These are phyloP conservation scores for Hypsizygus marmoreus DNA, from an alignment of 768 basidiomycete species.

Conservation along the genomic window DNA sequence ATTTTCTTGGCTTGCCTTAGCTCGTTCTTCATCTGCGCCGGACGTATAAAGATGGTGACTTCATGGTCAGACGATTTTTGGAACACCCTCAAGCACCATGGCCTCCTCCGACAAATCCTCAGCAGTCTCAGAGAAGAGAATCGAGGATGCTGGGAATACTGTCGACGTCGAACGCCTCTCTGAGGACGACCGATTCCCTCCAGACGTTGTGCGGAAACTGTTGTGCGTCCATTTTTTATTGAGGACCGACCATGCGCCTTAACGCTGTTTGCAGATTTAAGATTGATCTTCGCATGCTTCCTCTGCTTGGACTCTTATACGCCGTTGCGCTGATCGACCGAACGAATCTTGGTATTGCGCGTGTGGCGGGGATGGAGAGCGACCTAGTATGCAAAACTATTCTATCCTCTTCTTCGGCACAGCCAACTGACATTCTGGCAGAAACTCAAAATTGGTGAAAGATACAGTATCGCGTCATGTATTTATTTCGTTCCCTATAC, in stretches of 20 bases:
- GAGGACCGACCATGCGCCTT: slow-evolving; percentile 17
- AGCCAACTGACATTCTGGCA: slow-evolving; percentile 4
- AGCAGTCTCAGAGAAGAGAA: slow-evolving; percentile 20
- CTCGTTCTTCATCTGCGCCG: not conserved
- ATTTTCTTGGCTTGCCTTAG: slow-evolving; percentile 10
- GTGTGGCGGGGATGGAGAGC: slow-evolving; percentile 36
- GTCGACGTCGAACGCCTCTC: slow-evolving; percentile 3
- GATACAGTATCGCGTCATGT: slow-evolving; percentile 42
- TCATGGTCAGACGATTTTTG: not conserved
- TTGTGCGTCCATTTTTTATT: slow-evolving; percentile 3
- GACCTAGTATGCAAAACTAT: slow-evolving; percentile 28
- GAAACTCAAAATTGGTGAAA: slow-evolving; percentile 30
- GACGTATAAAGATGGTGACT: slow-evolving; percentile 9
- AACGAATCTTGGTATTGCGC: slow-evolving; percentile 34
- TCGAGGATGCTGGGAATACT: slow-evolving; percentile 21
- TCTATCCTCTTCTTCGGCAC: not conserved
- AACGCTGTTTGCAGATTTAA: no score
- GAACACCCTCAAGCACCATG: slow-evolving; percentile 9
- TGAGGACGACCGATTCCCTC: slow-evolving; percentile 18
- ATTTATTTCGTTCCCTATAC: slow-evolving; percentile 47
- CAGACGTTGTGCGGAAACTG: slow-evolving; percentile 21
- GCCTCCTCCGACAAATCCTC: slow-evolving; percentile 22
- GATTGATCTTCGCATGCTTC: slow-evolving; percentile 35
- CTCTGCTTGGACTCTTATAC: slow-evolving; percentile 33
- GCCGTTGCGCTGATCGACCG: slow-evolving; percentile 35